phyloP scores from a whole-genome alignment of 2,329 filamentous ascomycete genomes.

The Fusarium continuum region DNA sequence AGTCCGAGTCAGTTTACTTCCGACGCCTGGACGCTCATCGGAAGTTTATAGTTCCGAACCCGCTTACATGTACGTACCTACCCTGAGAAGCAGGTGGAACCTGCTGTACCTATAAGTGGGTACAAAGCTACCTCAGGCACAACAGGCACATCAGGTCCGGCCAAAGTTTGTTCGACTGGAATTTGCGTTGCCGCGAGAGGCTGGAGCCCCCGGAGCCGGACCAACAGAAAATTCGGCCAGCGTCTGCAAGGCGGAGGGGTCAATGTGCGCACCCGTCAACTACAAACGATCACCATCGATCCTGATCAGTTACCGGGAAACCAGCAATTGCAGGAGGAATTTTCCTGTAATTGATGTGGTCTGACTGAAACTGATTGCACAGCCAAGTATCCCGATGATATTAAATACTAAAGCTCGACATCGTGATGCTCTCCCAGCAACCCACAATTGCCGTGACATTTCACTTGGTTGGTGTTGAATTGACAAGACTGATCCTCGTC shows the following conservation, averaged over 20 bases:
- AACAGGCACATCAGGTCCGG: conserved; percentile 12
- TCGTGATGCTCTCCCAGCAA: background rate
- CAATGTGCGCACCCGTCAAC: background rate
- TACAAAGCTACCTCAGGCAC: no score
- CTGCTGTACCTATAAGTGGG: conserved; percentile 7
- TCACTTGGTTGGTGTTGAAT: conserved; percentile 9
- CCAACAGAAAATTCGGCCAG: conserved; percentile 9
- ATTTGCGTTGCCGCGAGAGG: conserved; percentile 28
- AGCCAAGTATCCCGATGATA: background rate
- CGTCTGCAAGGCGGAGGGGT: conserved; percentile 1
- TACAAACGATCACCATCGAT: conserved; percentile 9
- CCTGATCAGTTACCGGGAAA: background rate
- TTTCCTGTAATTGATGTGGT: background rate
- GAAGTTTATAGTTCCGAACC: conserved; percentile 23
- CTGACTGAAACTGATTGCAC: background rate
- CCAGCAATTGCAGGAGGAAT: conserved; percentile 1
- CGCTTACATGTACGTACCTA: conserved; percentile 1
- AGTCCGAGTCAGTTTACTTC: conserved; percentile 31
- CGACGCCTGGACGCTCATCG: background rate
- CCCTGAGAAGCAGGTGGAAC: background rate
- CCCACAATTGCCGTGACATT: background rate
- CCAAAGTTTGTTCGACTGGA: conserved; percentile 22
- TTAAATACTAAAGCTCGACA: background rate
- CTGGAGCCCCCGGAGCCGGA: conserved; percentile 7
- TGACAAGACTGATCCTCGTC: conserved; percentile 6